Percentiles rank a stretch among this genome's conserved stretches.
Evolutionary conservation across 139 green algal genomes (phyloP).

Genomic region (Coccomyxa sp.): DNA sequence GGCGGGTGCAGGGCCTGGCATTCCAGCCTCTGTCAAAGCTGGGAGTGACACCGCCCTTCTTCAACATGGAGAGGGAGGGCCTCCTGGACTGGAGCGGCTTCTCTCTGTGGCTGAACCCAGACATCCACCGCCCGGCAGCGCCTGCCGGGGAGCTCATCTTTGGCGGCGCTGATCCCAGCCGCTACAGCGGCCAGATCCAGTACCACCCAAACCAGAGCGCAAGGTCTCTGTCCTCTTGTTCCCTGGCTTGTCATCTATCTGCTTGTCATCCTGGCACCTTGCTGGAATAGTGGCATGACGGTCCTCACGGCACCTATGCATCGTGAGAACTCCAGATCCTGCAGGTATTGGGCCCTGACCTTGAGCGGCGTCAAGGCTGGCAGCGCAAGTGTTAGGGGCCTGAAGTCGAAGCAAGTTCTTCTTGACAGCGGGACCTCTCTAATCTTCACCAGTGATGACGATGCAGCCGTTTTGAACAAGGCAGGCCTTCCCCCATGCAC

Average conservation of each 20-base stretch:
- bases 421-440: neutral
- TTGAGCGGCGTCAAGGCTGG: neutral
- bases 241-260: neutral
- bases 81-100: neutral
- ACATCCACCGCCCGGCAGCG: neutral
- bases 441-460: neutral
- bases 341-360: neutral
- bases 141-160: neutral
- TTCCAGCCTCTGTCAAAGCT: neutral
- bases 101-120: neutral
- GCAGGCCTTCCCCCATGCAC: neutral
- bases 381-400: neutral
- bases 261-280: neutral
- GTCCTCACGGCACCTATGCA: neutral
- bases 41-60: neutral
- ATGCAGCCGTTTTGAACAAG: neutral
- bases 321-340: neutral
- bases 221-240: neutral
- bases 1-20: neutral
- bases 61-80: neutral
- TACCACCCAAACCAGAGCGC: neutral
- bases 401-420: neutral
- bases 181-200: neutral
- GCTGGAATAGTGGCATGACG: neutral
- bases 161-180: neutral